Conservation (phyloP, 352 stramenopile species). For the Globisporangium nodosum region DNA sequence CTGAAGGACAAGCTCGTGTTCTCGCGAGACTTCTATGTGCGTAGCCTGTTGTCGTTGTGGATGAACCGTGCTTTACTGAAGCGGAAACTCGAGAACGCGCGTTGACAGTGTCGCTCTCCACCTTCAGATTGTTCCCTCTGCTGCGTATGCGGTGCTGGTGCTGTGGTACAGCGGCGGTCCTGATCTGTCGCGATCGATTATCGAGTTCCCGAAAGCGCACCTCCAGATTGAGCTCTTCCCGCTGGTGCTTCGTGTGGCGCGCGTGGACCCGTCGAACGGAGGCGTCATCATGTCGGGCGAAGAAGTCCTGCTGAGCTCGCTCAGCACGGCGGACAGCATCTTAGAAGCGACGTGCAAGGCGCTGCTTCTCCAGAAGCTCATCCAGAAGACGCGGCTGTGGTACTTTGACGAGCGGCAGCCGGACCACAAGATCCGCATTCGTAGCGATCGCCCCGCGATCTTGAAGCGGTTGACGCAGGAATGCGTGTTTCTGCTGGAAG, state of each 20-base stretch:
- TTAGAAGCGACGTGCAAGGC: constrained; percentile 71
- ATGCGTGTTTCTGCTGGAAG: constrained; percentile 75
- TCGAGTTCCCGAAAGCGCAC: constrained; percentile 30
- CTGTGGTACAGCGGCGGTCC: constrained; percentile 79
- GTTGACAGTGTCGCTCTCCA: neutral
- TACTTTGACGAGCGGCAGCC: constrained; percentile 73
- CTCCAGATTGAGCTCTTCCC: constrained; percentile 76
- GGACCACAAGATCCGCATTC: constrained; percentile 61
- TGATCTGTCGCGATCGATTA: constrained; percentile 47
- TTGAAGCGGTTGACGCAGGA: constrained; percentile 62
- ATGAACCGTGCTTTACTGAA: neutral
- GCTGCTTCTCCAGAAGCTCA: constrained; percentile 59
- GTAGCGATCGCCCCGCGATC: constrained; percentile 34
- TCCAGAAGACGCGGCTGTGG: constrained; percentile 76
- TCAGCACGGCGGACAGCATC: constrained; percentile 56
- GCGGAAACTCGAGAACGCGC: neutral
- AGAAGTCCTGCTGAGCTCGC: constrained; percentile 61
- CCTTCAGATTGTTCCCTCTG: constrained; percentile 60
- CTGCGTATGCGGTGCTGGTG: constrained; percentile 60
- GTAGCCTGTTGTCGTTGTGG: constrained; percentile 10
- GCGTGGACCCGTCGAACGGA: constrained; percentile 60
- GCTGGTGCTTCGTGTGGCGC: constrained; percentile 68
- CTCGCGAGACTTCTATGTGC: constrained; percentile 72
- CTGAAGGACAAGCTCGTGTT: constrained; percentile 74
- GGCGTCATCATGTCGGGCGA: constrained; percentile 75